Conservation (phyloP, 345 rosid genomes). For the Syzygium aromaticum region DNA sequence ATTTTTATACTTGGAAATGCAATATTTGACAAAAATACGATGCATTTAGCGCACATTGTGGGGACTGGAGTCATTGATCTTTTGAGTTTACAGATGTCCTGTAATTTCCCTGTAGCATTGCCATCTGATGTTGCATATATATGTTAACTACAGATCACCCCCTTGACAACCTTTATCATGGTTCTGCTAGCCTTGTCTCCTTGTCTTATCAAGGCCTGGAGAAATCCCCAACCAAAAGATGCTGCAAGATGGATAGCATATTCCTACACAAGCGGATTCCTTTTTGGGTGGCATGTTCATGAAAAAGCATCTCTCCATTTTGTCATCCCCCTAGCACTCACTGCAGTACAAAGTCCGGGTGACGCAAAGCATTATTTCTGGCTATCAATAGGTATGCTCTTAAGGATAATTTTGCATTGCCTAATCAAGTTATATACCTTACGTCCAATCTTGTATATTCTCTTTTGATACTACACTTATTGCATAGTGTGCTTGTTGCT, state of each 20-base stretch:
- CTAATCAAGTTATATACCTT: neutral
- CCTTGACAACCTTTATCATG: conserved; percentile 49
- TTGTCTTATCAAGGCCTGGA: conserved; percentile 74
- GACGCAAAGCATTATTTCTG: conserved; percentile 83
- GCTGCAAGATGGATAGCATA: conserved; percentile 72
- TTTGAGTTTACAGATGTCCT: neutral
- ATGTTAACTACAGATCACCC: conserved; percentile 45
- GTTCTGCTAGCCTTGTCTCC: conserved; percentile 73
- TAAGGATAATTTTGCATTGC: neutral
- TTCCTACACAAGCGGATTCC: conserved; percentile 80
- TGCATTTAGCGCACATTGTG: neutral
- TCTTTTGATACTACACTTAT: neutral
- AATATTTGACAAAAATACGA: neutral
- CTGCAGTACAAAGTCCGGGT: conserved; percentile 62
- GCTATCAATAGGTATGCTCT: conserved; percentile 61
- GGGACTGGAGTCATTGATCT: neutral
- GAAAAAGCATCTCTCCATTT: conserved; percentile 97
- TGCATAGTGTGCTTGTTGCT: neutral
- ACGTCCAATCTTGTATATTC: neutral
- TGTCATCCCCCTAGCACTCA: conserved; percentile 66
- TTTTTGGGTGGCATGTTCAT: conserved; percentile 98
- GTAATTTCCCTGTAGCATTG: neutral
- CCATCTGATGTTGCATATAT: neutral
- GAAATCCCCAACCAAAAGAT: conserved; percentile 40
- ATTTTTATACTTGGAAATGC: neutral